Conservation (phyloP, 31 red algal genomes). For the Endocladia muricata region DNA sequence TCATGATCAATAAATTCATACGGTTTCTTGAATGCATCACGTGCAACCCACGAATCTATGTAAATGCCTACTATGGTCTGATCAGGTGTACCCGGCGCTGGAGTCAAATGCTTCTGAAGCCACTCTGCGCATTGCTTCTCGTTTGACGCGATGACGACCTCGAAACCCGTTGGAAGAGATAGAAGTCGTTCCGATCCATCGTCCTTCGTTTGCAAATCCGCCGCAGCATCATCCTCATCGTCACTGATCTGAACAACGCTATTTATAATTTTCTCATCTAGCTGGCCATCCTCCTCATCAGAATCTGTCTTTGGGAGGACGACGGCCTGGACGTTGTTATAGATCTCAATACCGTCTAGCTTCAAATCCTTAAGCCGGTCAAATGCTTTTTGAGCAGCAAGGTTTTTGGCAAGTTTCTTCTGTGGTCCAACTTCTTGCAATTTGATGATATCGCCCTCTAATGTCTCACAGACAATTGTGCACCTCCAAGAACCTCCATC, state of each 20-base stretch:
- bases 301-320: not conserved
- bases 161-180: slow-evolving; percentile 21
- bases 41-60: too few species aligned
- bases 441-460: not conserved
- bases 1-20: slow-evolving; percentile 29
- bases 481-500: slow-evolving; percentile 1
- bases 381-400: slow-evolving; percentile 16
- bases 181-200: slow-evolving; percentile 22
- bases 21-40: too few species aligned
- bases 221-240: slow-evolving; percentile 4
- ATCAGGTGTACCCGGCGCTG: too few species aligned
- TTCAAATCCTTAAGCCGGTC: not conserved
- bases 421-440: slow-evolving; percentile 1
- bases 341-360: not conserved
- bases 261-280: not conserved
- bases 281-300: not conserved
- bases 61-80: too few species aligned
- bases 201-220: slow-evolving; percentile 3
- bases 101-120: not conserved
- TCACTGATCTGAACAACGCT: slow-evolving; percentile 15
- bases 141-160: slow-evolving; percentile 9
- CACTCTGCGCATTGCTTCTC: slow-evolving; percentile 29
- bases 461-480: not conserved
- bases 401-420: slow-evolving; percentile 18
- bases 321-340: too few species aligned